These are phyloP conservation scores for Polyplosphaeria fusca DNA, from an alignment of 495 filamentous ascomycete genomes.

Conservation along the genomic window DNA sequence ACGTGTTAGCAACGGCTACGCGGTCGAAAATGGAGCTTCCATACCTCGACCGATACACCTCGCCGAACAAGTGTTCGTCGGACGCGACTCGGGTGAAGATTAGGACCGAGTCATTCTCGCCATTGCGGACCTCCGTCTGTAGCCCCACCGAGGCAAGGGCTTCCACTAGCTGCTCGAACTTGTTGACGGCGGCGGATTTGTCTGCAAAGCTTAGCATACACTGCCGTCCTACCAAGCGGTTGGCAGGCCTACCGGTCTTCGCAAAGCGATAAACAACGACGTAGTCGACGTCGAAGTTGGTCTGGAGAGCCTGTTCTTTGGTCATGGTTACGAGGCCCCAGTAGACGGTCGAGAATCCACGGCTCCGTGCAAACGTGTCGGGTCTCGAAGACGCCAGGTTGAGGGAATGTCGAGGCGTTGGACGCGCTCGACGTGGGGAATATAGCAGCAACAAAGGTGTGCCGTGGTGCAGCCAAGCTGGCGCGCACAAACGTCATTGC, in stretches of 20 bases:
- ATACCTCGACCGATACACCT: constrained; percentile 57
- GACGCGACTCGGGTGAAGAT: constrained; percentile 79
- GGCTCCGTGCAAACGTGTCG: not conserved
- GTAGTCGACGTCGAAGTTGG: constrained; percentile 82
- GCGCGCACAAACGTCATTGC: not conserved
- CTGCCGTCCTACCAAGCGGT: not conserved
- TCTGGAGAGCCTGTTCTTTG: constrained; percentile 42
- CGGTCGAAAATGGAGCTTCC: constrained; percentile 12
- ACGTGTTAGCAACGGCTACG: not conserved
- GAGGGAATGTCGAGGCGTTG: no score
- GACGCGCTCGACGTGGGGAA: no score
- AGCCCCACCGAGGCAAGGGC: constrained; percentile 71
- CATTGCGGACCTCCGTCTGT: constrained; percentile 78
- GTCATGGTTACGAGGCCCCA: constrained; percentile 18
- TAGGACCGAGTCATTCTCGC: constrained; percentile 71
- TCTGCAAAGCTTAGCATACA: constrained; percentile 47
- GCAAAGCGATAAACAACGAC: constrained; percentile 79
- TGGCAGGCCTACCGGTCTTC: constrained; percentile 60
- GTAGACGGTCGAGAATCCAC: not conserved
- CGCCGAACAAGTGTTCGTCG: constrained; percentile 54
- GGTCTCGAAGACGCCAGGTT: no score
- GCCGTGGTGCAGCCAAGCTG: no score
- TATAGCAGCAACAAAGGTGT: no score
- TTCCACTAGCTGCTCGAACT: constrained; percentile 72
- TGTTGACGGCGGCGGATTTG: constrained; percentile 60